Percentiles rank a stretch among this genome's conserved stretches.
phyloP scores from a whole-genome alignment of 2,329 filamentous ascomycete genomes.

The Rugonectria rugulosa region DNA sequence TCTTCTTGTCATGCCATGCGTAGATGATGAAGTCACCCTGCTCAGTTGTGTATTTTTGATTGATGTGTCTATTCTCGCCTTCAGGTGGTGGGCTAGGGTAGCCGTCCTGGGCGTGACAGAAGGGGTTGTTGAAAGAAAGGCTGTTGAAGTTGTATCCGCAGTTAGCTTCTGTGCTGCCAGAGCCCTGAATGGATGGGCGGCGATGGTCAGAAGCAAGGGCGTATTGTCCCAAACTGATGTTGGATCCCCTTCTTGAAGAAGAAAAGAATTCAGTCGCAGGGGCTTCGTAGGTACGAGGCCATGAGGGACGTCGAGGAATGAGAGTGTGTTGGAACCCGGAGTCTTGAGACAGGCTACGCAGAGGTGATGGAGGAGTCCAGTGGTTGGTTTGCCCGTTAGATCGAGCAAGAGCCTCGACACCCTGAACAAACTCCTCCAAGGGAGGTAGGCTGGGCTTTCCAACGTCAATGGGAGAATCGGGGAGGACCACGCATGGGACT shows the following conservation, averaged over 20 bases:
- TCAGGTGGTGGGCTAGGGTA: slow-evolving; percentile 48
- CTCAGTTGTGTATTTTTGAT: slow-evolving; percentile 54
- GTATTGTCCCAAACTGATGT: slow-evolving; percentile 27
- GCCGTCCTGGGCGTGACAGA: slow-evolving; percentile 33
- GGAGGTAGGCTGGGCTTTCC: slow-evolving; percentile 43
- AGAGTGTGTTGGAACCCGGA: slow-evolving; percentile 35
- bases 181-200: slow-evolving; percentile 31
- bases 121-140: slow-evolving; percentile 30
- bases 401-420: slow-evolving; percentile 46
- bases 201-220: slow-evolving; percentile 26
- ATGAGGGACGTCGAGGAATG: slow-evolving; percentile 21
- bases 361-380: slow-evolving; percentile 41
- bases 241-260: slow-evolving; percentile 26
- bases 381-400: slow-evolving; percentile 40
- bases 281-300: slow-evolving; percentile 26
- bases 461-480: slow-evolving; percentile 25
- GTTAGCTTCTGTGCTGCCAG: slow-evolving; percentile 32
- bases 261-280: slow-evolving; percentile 9
- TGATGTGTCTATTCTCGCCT: slow-evolving; percentile 49
- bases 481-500: slow-evolving; percentile 33
- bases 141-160: slow-evolving; percentile 34
- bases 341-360: slow-evolving; percentile 34
- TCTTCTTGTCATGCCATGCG: slow-evolving; percentile 52
- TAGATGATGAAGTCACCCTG: slow-evolving; percentile 55
- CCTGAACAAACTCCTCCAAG: slow-evolving; percentile 48